Evolutionary conservation across 768 basidiomycete genomes (phyloP), one percentile per base, ranked within the genome.

Genomic region (Leucosporidium yakuticum): DNA sequence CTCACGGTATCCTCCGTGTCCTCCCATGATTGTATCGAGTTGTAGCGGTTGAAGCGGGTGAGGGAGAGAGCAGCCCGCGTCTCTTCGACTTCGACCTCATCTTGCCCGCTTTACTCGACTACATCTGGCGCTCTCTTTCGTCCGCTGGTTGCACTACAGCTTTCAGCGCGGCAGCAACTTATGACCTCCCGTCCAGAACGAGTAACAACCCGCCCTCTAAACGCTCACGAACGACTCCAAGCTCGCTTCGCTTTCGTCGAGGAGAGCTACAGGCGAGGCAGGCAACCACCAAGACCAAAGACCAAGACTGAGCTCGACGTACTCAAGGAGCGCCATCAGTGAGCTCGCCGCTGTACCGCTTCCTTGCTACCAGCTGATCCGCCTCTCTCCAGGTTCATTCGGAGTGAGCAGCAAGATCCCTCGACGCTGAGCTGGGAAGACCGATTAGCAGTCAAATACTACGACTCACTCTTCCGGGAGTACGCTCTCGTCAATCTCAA

Each of bases 401-500:
- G 90, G 12, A 51, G 50, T 19, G 32, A 34, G 4, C n/a, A 65
- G 23, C 63, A 57, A 47, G 73, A 77, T 4, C 78, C 78, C 56
- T 63, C 77, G 19, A 74, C 79, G 3, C 75, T 78, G 11, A 80
- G 85, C 1, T 98, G 92, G 90, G 86, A 94, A 75, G 90, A 94
- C 57, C 82, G 86, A 68, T 82, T 98, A 32, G 94, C 95, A 0
- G 82, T 83, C 69, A 94, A 93, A 74, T 97, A 94, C 80, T 94
- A 98, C 74, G 81, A 83, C 19, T 89, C 80, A 72, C 84, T 98
- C 4, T 96, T 91, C 77, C 88, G 91, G 70, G 94, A 98, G 78
- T 98, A 87, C 74, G 91, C 90, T 0, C 81, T 93, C 27, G 92
- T 90, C 76, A 91, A 97, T 79, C 81, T 97, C 68, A 97, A 97